phyloP scores from a whole-genome alignment of 108 stramenopile species.

The Schizochytrium sp. region DNA sequence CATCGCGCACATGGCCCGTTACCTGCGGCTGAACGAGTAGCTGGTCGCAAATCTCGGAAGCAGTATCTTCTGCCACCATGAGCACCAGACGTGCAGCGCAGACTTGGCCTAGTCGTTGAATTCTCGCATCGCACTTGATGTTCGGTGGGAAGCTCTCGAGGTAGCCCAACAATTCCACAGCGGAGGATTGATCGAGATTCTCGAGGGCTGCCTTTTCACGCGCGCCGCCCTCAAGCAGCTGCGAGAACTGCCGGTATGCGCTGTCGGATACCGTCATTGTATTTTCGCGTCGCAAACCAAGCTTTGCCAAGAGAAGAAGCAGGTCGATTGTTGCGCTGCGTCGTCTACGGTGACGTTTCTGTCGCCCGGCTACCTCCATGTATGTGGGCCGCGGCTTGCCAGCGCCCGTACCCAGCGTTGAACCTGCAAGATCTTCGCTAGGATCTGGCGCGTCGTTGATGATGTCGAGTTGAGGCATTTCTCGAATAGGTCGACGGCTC shows the following conservation, averaged over 20 bases:
- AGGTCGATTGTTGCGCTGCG: not conserved
- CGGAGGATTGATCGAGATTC: not conserved
- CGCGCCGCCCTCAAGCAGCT: not conserved
- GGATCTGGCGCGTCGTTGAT: not conserved
- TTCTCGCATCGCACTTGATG: not conserved
- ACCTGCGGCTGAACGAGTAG: not conserved
- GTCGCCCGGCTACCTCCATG: not conserved
- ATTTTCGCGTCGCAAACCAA: not conserved
- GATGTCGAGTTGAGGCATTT: not conserved
- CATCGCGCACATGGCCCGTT: conserved; percentile 1
- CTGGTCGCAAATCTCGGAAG: not conserved
- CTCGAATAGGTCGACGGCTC: not conserved
- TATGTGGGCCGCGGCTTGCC: not conserved
- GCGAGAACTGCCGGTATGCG: not conserved
- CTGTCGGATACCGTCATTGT: not conserved
- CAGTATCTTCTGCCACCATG: not conserved
- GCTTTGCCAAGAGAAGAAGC: not conserved
- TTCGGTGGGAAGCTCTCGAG: not conserved
- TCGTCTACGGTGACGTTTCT: not conserved
- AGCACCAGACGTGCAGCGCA: conserved; percentile 1
- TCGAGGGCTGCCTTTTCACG: not conserved
- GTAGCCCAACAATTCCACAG: not conserved
- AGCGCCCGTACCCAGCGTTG: not conserved
- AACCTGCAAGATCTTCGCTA: not conserved
- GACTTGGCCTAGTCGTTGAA: not conserved